These are phyloP conservation scores for Mortierella sp. DNA, from an alignment of 371 early-diverging fungal species.

Conservation along the genomic window DNA sequence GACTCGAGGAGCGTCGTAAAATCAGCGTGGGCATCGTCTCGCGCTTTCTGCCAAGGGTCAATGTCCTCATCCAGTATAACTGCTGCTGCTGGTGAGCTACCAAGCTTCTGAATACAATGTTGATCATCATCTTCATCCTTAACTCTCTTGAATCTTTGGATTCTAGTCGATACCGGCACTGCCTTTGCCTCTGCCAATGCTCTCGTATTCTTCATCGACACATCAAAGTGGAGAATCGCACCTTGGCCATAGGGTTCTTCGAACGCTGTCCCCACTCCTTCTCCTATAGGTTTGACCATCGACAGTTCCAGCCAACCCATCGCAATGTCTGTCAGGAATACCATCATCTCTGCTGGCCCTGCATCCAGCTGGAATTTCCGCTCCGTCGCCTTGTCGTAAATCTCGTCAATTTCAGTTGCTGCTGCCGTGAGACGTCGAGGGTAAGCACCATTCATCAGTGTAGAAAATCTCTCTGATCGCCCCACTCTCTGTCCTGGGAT, in stretches of 20 bases:
- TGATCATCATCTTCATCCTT: neutral
- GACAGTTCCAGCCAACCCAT: constrained; percentile 29
- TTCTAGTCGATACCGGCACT: neutral
- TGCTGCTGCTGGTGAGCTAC: neutral
- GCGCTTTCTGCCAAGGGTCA: constrained; percentile 17
- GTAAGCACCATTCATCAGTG: constrained; percentile 31
- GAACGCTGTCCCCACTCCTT: constrained; percentile 1
- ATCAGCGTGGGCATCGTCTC: neutral
- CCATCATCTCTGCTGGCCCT: constrained; percentile 45
- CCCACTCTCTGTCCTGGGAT: constrained; percentile 50
- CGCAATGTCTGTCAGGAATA: constrained; percentile 23
- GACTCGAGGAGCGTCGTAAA: neutral
- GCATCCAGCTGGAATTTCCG: constrained; percentile 20
- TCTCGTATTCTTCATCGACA: constrained; percentile 17
- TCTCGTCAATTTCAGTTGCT: constrained; percentile 18
- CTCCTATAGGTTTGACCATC: constrained; percentile 10
- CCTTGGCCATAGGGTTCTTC: constrained; percentile 27
- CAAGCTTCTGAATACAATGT: neutral
- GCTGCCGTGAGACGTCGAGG: constrained; percentile 31
- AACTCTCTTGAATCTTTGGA: neutral
- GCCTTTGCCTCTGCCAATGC: neutral
- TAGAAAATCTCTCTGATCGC: constrained; percentile 35
- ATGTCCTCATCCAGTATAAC: neutral
- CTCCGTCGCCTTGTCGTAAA: constrained; percentile 2
- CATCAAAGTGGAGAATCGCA: constrained; percentile 22